These are phyloP conservation scores for Volvox africanus DNA, from an alignment of 139 green algal genomes.

Conservation along the genomic window DNA sequence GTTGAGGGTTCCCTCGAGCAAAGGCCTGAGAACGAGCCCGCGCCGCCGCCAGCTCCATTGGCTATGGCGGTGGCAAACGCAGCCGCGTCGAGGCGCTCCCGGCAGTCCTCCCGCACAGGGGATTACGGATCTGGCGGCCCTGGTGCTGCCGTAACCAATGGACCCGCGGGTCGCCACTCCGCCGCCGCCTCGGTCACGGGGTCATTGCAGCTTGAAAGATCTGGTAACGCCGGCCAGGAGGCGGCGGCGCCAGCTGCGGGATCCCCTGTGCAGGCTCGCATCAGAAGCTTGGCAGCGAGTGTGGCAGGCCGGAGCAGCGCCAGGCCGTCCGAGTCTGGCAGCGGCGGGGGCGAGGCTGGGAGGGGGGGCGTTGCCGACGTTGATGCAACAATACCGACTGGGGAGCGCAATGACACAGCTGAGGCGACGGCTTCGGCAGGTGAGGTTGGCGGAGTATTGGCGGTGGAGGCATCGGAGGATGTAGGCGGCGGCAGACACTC, in stretches of 20 bases:
- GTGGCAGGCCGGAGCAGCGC: neutral
- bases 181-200: neutral
- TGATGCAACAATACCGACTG: too few species aligned
- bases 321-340: neutral
- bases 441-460: neutral
- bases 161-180: too few species aligned
- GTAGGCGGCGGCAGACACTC: neutral
- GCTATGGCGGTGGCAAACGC: neutral
- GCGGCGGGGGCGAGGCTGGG: neutral
- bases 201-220: neutral
- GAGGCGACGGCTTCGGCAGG: neutral
- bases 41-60: neutral
- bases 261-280: neutral
- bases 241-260: neutral
- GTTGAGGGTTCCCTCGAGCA: neutral
- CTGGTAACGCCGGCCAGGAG: neutral
- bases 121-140: neutral
- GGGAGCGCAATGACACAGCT: too few species aligned
- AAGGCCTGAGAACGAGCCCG: neutral
- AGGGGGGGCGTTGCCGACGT: neutral
- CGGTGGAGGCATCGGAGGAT: neutral
- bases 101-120: neutral
- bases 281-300: conserved; percentile 4
- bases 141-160: too few species aligned
- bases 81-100: neutral